A percentile compares a stretch with the other conserved stretches of the same genome.
Evolutionary conservation across 2,329 filamentous ascomycete genomes (phyloP).

Genomic region (Sarocladium strictum): DNA sequence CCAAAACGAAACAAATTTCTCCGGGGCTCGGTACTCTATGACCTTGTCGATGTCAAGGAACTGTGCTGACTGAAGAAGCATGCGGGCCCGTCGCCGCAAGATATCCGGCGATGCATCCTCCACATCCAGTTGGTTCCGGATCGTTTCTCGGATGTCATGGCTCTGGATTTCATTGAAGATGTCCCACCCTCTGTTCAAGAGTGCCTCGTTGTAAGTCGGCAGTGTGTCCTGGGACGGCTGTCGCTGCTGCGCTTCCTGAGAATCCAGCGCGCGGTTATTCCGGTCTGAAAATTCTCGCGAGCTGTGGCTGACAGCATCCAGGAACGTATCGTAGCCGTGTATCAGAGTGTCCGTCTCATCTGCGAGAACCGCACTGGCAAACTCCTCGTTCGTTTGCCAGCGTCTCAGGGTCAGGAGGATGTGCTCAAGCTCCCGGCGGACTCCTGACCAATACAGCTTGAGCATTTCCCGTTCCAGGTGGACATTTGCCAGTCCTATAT

Average conservation of each 20-base stretch:
- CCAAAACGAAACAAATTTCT: slow-evolving; percentile 18
- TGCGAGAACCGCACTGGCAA: slow-evolving; percentile 11
- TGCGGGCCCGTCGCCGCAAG: slow-evolving; percentile 18
- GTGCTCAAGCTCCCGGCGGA: slow-evolving; percentile 26
- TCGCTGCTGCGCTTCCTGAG: background rate
- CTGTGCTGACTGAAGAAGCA: slow-evolving; percentile 25
- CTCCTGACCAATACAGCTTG: slow-evolving; percentile 31
- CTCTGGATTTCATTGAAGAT: slow-evolving; percentile 20
- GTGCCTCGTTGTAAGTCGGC: slow-evolving; percentile 18
- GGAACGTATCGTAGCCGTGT: slow-evolving; percentile 32
- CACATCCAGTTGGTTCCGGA: slow-evolving; percentile 10
- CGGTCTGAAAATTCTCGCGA: slow-evolving; percentile 22
- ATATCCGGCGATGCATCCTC: slow-evolving; percentile 9
- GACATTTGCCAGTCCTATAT: slow-evolving; percentile 5
- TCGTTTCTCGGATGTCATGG: slow-evolving; percentile 12
- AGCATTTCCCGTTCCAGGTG: slow-evolving; percentile 20
- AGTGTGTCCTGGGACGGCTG: background rate
- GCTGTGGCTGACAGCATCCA: slow-evolving; percentile 28
- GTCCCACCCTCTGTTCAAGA: slow-evolving; percentile 16
- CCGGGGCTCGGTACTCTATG: slow-evolving; percentile 25
- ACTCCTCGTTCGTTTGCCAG: slow-evolving; percentile 23
- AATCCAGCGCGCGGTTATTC: slow-evolving; percentile 12
- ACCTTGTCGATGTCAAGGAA: slow-evolving; percentile 33
- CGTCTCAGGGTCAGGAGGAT: slow-evolving; percentile 26
- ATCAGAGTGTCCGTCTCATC: slow-evolving; percentile 24